Base-by-base conservation (phyloP, 306 rosid genomes). In the Abrus pulchellus region DNA sequence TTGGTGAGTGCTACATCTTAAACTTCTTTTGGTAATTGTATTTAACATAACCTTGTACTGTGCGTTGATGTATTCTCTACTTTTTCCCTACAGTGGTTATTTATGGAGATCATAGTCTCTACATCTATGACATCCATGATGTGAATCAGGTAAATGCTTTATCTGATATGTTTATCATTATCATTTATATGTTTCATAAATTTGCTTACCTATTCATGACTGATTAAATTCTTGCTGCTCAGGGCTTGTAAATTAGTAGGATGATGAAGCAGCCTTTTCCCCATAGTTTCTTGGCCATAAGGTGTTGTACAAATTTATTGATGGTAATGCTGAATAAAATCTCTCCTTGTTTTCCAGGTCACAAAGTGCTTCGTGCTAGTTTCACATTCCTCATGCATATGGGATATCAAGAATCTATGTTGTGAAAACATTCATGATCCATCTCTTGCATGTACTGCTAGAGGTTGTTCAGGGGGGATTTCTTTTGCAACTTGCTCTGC, bases 381-480 rank as follows among this genome's bases (percentile, higher is more conserved):
- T 83, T 89, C 97, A 64, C 97, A 92, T 89, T 90, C 94, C 78
- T 86, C 89, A 1, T 90, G 94, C 85, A 92, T 92, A 85, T 92
- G 94, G 93, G 97, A 92, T 85, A 85, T 92, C 92, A 90, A 87
- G 87, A 88, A 83, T 87, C 88, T 92, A 61, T 90, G 94, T 83
- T 90, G 97, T 52, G 92, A 92, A 82, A 87, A 92, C 85, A 76
- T 83, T 83, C 97, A 92, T 53, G 92, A 90, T 79, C 87, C 91
- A 52, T 87, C 94, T 77, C 87, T 87, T 77, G 92, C 93, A 72
- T 92, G 97, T 82, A 81, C 87, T 80, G 93, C 97, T 68, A 90
- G 90, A 90, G 94, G 97, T 72, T 92, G 94, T 85, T 85, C 81
- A 1, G 97, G 94, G 62, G 94, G 94, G 29, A 82, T 86, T 84